Evolutionary conservation across 805 yeast species (phyloP).

Genomic region (Martiniozyma abietophila): DNA sequence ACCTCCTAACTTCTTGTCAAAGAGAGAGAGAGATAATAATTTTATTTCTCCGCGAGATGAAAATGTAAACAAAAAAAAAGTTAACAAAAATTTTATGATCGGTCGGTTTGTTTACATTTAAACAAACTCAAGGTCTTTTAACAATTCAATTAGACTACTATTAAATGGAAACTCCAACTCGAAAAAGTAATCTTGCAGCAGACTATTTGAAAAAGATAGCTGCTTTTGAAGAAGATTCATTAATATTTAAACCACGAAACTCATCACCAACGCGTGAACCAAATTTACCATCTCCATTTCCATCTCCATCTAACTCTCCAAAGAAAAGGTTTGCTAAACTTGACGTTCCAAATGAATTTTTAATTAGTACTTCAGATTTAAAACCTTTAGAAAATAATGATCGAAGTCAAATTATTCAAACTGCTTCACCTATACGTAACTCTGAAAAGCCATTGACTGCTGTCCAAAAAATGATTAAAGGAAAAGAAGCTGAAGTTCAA

Average conservation of each 20-base stretch:
- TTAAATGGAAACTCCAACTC: too few relatives aligned
- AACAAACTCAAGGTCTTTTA: too few relatives aligned
- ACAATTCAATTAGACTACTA: too few relatives aligned
- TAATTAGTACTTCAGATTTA: constrained; percentile 4
- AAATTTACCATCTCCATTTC: constrained; percentile 4
- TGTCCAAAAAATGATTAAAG: constrained; percentile 26
- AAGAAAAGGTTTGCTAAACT: background rate
- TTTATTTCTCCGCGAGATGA: too few relatives aligned
- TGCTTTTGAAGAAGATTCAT: constrained; percentile 7
- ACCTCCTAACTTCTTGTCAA: too few relatives aligned
- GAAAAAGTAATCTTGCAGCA: constrained; percentile 5
- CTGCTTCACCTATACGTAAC: constrained; percentile 5
- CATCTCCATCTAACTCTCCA: constrained; percentile 11
- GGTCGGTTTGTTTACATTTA: too few relatives aligned
- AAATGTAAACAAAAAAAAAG: too few relatives aligned
- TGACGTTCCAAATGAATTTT: background rate
- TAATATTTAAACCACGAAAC: background rate
- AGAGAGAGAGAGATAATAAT: too few relatives aligned
- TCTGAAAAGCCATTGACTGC: constrained; percentile 19
- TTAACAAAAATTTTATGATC: too few relatives aligned
- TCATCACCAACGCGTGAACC: background rate
- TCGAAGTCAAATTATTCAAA: too few relatives aligned
- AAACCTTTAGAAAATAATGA: background rate
- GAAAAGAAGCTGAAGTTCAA: constrained; percentile 25
- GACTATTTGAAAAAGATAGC: constrained; percentile 6